Evolutionary conservation across 2,329 filamentous ascomycete genomes (phyloP).

Genomic region (Exophiala aquamarina): DNA sequence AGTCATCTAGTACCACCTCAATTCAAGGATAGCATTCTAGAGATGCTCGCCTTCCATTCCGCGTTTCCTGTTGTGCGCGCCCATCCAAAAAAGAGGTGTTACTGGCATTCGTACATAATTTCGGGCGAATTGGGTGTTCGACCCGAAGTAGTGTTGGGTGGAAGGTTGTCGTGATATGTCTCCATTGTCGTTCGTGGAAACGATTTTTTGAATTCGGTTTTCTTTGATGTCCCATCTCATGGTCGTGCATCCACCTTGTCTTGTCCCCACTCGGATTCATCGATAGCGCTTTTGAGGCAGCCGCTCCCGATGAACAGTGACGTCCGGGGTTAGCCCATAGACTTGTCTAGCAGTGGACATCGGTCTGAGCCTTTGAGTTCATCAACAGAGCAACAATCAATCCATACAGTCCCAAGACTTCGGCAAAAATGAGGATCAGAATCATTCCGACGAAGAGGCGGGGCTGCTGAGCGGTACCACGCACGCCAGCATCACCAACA

Average conservation of each 20-base stretch:
- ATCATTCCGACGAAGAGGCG: slow-evolving; percentile 84
- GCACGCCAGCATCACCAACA: slow-evolving; percentile 61
- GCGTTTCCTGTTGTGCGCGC: too few relatives aligned
- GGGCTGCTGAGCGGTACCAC: slow-evolving; percentile 53
- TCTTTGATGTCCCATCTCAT: background rate
- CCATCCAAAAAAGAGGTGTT: background rate
- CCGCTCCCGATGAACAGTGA: slow-evolving; percentile 4
- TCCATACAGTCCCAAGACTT: slow-evolving; percentile 99
- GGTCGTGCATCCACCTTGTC: background rate
- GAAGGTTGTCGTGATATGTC: background rate
- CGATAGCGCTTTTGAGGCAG: slow-evolving; percentile 20
- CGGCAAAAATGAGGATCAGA: slow-evolving; percentile 98
- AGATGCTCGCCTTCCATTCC: too few relatives aligned
- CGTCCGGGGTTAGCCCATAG: background rate
- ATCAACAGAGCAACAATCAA: slow-evolving; percentile 98
- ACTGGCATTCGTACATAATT: slow-evolving; percentile 5
- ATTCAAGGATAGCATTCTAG: too few relatives aligned
- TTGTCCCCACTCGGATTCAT: slow-evolving; percentile 3
- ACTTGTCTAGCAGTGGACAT: slow-evolving; percentile 62
- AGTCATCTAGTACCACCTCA: background rate
- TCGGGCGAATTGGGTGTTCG: too few relatives aligned
- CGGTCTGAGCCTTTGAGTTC: slow-evolving; percentile 85
- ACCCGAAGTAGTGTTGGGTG: background rate
- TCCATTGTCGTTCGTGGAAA: background rate
- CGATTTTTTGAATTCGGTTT: background rate